Conservation (phyloP, 345 rosid species). For the Ceriops zippeliana region DNA sequence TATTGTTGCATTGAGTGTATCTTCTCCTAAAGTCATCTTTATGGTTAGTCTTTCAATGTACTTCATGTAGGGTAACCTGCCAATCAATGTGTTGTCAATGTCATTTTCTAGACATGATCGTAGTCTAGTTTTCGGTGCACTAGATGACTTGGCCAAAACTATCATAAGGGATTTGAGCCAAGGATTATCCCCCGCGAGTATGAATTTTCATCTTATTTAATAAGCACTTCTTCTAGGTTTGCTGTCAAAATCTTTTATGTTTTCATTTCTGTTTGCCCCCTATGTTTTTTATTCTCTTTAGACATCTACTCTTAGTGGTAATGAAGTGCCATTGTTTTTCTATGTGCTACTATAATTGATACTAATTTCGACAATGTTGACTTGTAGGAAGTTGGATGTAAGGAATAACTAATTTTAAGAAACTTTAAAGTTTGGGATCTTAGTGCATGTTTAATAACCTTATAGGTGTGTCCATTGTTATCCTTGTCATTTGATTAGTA, state of each 20-base stretch:
- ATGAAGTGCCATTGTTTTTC: no score
- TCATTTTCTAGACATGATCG: slow-evolving; percentile 84
- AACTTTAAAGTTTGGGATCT: no score
- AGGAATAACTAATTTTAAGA: no score
- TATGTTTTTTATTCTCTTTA: not conserved
- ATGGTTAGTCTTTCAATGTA: not conserved
- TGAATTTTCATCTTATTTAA: slow-evolving; percentile 92
- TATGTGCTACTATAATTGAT: no score
- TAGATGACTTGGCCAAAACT: slow-evolving; percentile 81
- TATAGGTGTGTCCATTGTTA: no score
- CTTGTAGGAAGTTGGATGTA: no score
- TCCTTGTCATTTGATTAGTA: no score
- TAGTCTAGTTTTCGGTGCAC: slow-evolving; percentile 57
- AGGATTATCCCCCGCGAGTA: slow-evolving; percentile 90
- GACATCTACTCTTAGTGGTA: no score
- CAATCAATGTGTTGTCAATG: slow-evolving; percentile 75
- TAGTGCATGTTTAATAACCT: no score
- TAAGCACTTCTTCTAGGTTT: slow-evolving; percentile 80
- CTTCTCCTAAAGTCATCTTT: slow-evolving; percentile 10
- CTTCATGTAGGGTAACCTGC: slow-evolving; percentile 62
- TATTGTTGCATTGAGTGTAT: not conserved
- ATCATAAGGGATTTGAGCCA: slow-evolving; percentile 70
- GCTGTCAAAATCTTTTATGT: slow-evolving; percentile 4
- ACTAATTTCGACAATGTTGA: no score
- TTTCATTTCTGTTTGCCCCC: slow-evolving; percentile 1